Evolutionary conservation across 179 eudicot genomes (phyloP), one percentile per base, ranked within the genome.

Genomic region (Camellia oleifera): DNA sequence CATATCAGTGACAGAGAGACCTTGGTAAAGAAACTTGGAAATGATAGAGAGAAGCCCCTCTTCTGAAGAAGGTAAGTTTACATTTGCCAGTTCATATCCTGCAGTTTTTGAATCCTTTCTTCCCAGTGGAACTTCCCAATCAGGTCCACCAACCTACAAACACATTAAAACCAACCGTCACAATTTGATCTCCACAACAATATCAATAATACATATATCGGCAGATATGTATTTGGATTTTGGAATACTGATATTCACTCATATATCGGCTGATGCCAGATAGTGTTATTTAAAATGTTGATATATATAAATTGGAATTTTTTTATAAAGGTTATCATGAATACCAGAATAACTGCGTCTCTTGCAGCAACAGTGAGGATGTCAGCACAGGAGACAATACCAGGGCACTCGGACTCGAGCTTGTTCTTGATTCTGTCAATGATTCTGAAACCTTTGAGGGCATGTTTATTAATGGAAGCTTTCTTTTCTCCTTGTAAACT

Each of bases 391-490:
- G 99, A 95, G 61, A 94, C 98, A 0, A 81, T 85, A 14, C 89
- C 92, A 3, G 99, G 99, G 81, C 98, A 95, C 80, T 92, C 98
- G 0, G 97, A 94, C 77, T 95, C 99, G 14, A 94, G 88, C 87
- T 83, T 77, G 85, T 86, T 85, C 85, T 95, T 95, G 74, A 95
- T 89, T 84, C 88, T 84, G 77, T 95, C 98, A 57, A 93, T 87
- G 76, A 93, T 83, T 76, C 79, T 80, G 75, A 88, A 95, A 42
- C 99, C 99, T 80, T 83, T 90, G 46, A 95, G 78, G 4, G 97
- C 90, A 61, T 92, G 64, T 20, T 60, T 54, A 73, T 95, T 95
- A 18, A 81, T 86, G 15, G 89, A 54, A n/a, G 95, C 93, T 60
- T 81, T 85, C 88, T 95, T 95, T 81, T 95, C 99, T 64, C 99